These are phyloP conservation scores for Backusella mclennaniae DNA, from an alignment of 192 early-diverging fungal genomes.

Conservation along the genomic window DNA sequence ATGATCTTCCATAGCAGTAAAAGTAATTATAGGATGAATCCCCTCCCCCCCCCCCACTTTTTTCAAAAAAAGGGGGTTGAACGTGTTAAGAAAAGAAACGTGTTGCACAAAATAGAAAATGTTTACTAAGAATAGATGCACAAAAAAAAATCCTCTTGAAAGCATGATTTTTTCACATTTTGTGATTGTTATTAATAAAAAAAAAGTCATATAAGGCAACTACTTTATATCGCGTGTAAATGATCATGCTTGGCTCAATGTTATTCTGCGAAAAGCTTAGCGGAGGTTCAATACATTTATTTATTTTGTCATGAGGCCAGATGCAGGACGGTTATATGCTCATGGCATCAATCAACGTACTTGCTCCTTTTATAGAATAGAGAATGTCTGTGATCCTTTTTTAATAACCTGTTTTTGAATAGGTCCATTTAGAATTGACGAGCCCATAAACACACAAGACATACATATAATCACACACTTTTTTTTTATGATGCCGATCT, in stretches of 20 bases:
- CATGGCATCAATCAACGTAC: conserved; percentile 5
- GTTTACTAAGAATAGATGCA: neutral
- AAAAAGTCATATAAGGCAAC: neutral
- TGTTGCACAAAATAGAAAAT: conserved; percentile 2
- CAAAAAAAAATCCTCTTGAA: neutral
- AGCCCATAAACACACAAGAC: neutral
- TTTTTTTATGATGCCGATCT: neutral
- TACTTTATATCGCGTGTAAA: neutral
- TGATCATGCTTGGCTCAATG: neutral
- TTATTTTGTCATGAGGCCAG: neutral
- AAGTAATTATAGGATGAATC: neutral
- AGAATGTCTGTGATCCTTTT: conserved; percentile 6
- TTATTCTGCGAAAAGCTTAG: neutral
- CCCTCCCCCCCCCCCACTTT: neutral
- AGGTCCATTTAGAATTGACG: neutral
- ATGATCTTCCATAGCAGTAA: neutral
- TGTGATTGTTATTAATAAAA: neutral
- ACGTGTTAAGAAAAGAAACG: conserved; percentile 1
- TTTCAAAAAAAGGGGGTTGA: neutral
- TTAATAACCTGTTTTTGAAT: conserved; percentile 5
- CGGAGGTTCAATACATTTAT: neutral
- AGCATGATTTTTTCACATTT: neutral
- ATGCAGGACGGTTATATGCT: conserved; percentile 3
- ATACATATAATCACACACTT: neutral
- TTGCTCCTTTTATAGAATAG: neutral